phyloP scores from a whole-genome alignment of 139 green algal genomes.

The Ulvella scutata region DNA sequence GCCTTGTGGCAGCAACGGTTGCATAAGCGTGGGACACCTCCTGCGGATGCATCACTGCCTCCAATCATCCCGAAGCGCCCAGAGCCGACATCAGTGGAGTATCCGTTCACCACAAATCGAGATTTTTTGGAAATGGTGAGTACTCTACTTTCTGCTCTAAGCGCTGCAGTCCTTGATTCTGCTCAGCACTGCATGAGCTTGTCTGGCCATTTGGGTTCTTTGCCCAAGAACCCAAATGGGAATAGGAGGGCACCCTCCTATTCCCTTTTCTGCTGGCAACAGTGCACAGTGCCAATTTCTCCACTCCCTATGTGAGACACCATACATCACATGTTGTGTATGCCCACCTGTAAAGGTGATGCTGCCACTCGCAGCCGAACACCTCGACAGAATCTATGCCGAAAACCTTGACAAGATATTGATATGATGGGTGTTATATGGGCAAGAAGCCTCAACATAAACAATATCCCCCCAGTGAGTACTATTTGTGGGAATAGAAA shows the following conservation, averaged over 20 bases:
- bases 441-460: not conserved
- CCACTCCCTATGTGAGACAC: too few relatives aligned
- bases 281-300: too few relatives aligned
- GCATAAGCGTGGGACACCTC: not conserved
- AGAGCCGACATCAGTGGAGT: conserved; percentile 16
- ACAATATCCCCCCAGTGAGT: not conserved
- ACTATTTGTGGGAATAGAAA: not conserved
- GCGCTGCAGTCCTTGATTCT: too few relatives aligned
- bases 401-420: too few relatives aligned
- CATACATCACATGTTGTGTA: not conserved
- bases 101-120: conserved; percentile 37
- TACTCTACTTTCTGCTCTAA: too few relatives aligned
- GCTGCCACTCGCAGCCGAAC: too few relatives aligned
- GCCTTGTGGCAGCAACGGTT: conserved; percentile 31
- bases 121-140: conserved; percentile 32
- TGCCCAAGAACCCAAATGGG: too few relatives aligned
- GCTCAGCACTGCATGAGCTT: too few relatives aligned
- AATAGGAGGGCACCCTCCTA: too few relatives aligned
- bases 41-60: not conserved
- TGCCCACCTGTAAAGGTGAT: not conserved
- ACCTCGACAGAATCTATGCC: too few relatives aligned
- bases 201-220: too few relatives aligned
- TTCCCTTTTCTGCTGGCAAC: too few relatives aligned
- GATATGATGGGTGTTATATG: not conserved
- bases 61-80: conserved; percentile 4